A percentile compares a stretch with the other conserved stretches of the same genome.
These are phyloP conservation scores for Golubevia sp. DNA, from an alignment of 1,284 basidiomycete genomes.

Conservation along the genomic window DNA sequence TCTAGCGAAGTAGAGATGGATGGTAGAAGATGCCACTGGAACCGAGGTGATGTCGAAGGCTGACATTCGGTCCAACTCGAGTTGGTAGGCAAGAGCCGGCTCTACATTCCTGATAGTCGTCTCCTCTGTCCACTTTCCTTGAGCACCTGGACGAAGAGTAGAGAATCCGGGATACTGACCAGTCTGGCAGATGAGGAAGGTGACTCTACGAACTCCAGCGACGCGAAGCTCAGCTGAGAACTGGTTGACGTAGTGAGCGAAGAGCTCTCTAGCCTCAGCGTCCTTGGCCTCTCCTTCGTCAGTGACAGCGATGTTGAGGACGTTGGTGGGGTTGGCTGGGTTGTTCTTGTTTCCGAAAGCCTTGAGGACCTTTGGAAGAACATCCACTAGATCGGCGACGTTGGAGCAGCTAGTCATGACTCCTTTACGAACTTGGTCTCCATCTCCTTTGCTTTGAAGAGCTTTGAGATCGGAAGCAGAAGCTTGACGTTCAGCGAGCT, in stretches of 20 bases:
- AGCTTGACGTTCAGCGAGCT: conserved; percentile 35
- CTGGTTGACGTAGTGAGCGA: conserved; percentile 76
- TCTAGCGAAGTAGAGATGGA: conserved; percentile 82
- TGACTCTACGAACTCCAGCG: conserved; percentile 87
- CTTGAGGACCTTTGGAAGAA: conserved; percentile 41
- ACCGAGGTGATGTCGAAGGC: conserved; percentile 84
- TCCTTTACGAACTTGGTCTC: conserved; percentile 43
- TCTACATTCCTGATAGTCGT: conserved; percentile 97
- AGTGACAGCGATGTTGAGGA: conserved; percentile 75
- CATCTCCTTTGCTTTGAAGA: conserved; percentile 23
- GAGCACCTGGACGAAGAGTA: conserved; percentile 75
- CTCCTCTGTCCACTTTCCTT: conserved; percentile 86
- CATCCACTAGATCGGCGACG: conserved; percentile 36
- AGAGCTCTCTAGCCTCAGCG: conserved; percentile 76
- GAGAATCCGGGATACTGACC: conserved; percentile 93
- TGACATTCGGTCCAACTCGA: conserved; percentile 92
- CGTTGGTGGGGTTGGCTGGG: conserved; percentile 61
- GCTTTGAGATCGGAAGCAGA: conserved; percentile 51
- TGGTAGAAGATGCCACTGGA: conserved; percentile 74
- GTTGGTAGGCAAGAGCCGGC: conserved; percentile 95
- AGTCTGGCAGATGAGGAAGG: conserved; percentile 86
- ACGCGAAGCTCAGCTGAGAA: conserved; percentile 70
- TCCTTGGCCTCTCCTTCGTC: conserved; percentile 78
- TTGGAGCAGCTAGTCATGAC: conserved; percentile 55
- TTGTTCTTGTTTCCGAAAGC: conserved; percentile 29